Evolutionary conservation across 805 yeast species (phyloP), one percentile per base, ranked within the genome.

Genomic region (Ogataea wickerhamii): DNA sequence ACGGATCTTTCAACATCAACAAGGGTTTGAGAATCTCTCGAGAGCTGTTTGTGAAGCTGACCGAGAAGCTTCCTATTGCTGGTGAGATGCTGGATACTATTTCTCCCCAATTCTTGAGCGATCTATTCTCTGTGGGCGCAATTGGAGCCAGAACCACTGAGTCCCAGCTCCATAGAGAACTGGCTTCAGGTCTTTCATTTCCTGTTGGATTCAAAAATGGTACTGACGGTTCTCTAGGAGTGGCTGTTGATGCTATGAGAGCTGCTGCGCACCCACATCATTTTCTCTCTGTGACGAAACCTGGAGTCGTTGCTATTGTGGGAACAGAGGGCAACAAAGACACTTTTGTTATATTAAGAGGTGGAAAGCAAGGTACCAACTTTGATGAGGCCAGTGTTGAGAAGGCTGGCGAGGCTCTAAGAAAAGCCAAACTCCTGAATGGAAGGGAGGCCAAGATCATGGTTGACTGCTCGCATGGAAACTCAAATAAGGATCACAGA

Each of bases 111-210:
- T 91, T 84, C 68, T 74, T 91, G 55, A 78, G 93, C 35, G 98
- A 91, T 64, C 77, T 91, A 51, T 83, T 91, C 74, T 85, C 96
- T 18, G 78, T 93, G 37, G 98, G 98, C 56, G 98, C 98, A 34
- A 89, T 91, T 62, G 98, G 98, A 56, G 98, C 98, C 27, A 83
- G 98, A 73, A 91, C 98, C 32, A 91, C 98, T 27, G 98, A 91
- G 70, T 88, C 96, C 27, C 98, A 91, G 70, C 77, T 91, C 38
- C 98, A 91, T 66, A 82, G 98, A 64, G 98, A 91, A 66, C 76
- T 91, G 51, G 96, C 98, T 3, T 88, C 97, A 1, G 98, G 98
- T 22, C 71, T 93, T 32, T 86, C 96, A 3, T 91, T 93, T 87
- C 98, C 98, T 29, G 87, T 91, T 43, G 98, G 98, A 37, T 91